These are phyloP conservation scores for Diplocarpon rosae DNA, from an alignment of 2,329 filamentous ascomycete genomes.

Conservation along the genomic window DNA sequence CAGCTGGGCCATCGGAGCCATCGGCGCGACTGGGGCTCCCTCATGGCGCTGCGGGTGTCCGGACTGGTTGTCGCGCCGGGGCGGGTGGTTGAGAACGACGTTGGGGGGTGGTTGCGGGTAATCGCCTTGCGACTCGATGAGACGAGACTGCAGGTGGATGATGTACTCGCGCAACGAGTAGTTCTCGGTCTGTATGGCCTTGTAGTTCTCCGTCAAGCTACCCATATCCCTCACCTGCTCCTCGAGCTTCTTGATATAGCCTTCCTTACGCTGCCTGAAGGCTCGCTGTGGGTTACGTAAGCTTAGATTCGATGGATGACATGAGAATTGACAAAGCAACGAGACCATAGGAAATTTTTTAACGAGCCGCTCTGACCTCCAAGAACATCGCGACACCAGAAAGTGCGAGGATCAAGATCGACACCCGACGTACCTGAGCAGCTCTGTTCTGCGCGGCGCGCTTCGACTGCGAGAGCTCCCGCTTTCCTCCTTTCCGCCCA, in stretches of 20 bases:
- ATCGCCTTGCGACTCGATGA: conserved; percentile 75
- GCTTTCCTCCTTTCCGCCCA: conserved; percentile 65
- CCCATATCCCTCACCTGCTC: conserved; percentile 78
- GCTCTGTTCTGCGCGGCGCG: conserved; percentile 93
- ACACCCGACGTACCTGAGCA: conserved; percentile 64
- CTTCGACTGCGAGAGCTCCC: conserved; percentile 90
- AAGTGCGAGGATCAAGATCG: neutral
- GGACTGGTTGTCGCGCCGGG: conserved; percentile 22
- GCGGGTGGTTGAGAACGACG: conserved; percentile 54
- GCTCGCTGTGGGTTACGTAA: conserved; percentile 56
- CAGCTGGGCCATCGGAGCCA: conserved; percentile 29
- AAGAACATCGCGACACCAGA: conserved; percentile 1
- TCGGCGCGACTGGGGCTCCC: conserved; percentile 22
- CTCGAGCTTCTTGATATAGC: conserved; percentile 95
- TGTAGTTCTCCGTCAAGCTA: conserved; percentile 65
- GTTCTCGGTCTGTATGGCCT: conserved; percentile 78
- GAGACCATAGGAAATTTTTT: conserved; percentile 20
- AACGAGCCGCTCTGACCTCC: conserved; percentile 13
- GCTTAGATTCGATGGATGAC: conserved; percentile 25
- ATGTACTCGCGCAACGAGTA: conserved; percentile 87
- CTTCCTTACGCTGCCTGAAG: conserved; percentile 94
- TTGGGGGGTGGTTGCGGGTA: conserved; percentile 74
- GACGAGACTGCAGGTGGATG: conserved; percentile 74
- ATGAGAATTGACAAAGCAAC: conserved; percentile 30
- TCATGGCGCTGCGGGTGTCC: conserved; percentile 19